Evolutionary conservation across 345 rosid species (phyloP).

Genomic region (Syzygium jambos): DNA sequence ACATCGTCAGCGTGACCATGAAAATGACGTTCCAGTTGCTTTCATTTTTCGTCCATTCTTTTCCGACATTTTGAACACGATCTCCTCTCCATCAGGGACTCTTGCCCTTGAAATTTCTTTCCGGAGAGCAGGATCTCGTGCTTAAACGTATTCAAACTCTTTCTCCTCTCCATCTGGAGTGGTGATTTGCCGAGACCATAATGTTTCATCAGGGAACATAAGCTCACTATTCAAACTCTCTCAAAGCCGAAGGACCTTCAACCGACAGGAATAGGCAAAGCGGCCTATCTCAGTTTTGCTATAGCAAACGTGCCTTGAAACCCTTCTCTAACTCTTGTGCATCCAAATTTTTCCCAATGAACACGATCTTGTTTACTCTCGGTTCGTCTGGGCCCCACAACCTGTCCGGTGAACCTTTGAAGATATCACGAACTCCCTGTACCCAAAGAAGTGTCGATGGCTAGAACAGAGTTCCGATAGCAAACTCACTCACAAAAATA

Average conservation of each 20-base stretch:
- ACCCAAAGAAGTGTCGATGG: neutral
- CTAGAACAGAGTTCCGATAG: neutral
- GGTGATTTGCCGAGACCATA: no score
- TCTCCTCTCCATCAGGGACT: neutral
- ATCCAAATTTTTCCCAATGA: slow-evolving; percentile 89
- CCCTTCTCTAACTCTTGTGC: slow-evolving; percentile 71
- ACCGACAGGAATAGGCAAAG: neutral
- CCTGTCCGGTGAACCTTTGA: slow-evolving; percentile 92
- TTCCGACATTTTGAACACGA: neutral
- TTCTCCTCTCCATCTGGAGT: no score
- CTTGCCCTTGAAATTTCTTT: neutral
- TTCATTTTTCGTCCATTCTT: no score
- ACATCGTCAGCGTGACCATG: no score
- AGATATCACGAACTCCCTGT: slow-evolving; percentile 82
- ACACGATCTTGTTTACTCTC: slow-evolving; percentile 80
- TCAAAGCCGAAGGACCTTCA: neutral
- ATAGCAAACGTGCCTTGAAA: slow-evolving; percentile 69
- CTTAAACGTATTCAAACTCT: neutral
- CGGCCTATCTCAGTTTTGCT: neutral
- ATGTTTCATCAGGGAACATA: no score
- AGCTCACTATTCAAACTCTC: neutral
- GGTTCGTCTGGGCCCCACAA: slow-evolving; percentile 62
- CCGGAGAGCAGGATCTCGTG: neutral
- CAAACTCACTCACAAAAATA: neutral
- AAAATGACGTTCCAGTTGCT: no score